A percentile compares a stretch with the other conserved stretches of the same genome.
Evolutionary conservation across 257 asterid genomes (phyloP).

Genomic region (Scutellaria galericulata): DNA sequence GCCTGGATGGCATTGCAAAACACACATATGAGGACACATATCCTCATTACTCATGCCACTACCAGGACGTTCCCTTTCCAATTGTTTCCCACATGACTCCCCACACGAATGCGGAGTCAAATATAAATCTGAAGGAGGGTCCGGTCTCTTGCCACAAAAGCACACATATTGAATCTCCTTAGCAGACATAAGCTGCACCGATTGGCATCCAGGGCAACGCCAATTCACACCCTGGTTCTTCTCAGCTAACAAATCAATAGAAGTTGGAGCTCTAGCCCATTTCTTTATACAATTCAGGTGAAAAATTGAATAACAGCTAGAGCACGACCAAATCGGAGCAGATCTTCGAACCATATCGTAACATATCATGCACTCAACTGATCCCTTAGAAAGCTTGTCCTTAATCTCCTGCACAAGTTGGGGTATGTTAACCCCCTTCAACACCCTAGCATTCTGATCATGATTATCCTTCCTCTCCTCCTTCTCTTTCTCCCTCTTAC

Average conservation of each 20-base stretch:
- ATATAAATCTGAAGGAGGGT: constrained; percentile 91
- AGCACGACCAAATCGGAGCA: constrained; percentile 92
- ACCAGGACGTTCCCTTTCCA: constrained; percentile 77
- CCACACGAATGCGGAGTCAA: constrained; percentile 99
- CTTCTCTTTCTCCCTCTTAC: constrained; percentile 57
- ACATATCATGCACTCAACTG: constrained; percentile 98
- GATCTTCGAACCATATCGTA: constrained; percentile 95
- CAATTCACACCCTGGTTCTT: constrained; percentile 86
- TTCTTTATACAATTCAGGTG: constrained; percentile 86
- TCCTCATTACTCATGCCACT: constrained; percentile 67
- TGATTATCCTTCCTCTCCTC: constrained; percentile 46
- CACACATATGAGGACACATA: constrained; percentile 91
- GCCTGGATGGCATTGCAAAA: constrained; percentile 98
- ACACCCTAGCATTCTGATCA: constrained; percentile 28
- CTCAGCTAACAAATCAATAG: constrained; percentile 79
- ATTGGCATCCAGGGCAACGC: constrained; percentile 99
- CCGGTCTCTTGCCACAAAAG: constrained; percentile 88
- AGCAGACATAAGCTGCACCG: constrained; percentile 83
- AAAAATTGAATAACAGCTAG: constrained; percentile 90
- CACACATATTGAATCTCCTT: constrained; percentile 84
- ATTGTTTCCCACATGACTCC: constrained; percentile 87
- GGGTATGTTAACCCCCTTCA: constrained; percentile 64
- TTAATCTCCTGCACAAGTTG: constrained; percentile 93
- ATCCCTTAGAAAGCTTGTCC: constrained; percentile 81
- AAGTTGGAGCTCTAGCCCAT: constrained; percentile 99